Conservation (phyloP, 2,329 filamentous ascomycete genomes). For the Drechslerella dactyloides region DNA sequence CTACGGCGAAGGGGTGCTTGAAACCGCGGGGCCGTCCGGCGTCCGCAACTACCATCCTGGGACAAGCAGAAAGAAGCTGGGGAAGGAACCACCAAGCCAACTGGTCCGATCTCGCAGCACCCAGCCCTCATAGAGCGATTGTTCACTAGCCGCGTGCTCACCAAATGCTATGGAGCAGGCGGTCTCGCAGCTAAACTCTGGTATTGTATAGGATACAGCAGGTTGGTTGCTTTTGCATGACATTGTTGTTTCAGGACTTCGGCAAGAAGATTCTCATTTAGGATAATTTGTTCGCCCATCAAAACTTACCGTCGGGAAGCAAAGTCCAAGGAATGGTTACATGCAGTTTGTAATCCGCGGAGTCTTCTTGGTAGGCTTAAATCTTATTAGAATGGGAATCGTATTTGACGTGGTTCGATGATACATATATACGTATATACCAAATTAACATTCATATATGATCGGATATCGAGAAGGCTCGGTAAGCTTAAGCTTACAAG, state of each 20-base stretch:
- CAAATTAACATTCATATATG: no score
- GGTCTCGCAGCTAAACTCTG: background rate
- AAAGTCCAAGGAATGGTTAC: no score
- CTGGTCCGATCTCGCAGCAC: conserved; percentile 5
- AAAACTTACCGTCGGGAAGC: no score
- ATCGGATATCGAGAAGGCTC: no score
- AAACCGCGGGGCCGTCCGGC: conserved; percentile 3
- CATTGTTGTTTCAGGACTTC: conserved; percentile 15
- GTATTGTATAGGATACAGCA: background rate
- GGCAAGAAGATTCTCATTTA: conserved; percentile 25
- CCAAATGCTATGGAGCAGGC: background rate
- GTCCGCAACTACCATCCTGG: conserved; percentile 9
- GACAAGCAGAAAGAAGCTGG: background rate
- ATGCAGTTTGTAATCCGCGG: no score
- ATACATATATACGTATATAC: no score
- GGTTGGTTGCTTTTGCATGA: conserved; percentile 13
- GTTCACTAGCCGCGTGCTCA: no score
- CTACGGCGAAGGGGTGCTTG: background rate
- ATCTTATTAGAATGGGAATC: no score
- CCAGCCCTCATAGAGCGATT: background rate
- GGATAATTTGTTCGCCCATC: background rate
- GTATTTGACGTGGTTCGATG: no score
- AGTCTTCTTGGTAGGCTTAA: no score
- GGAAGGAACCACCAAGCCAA: background rate
- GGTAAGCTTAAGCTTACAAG: no score